phyloP scores from a whole-genome alignment of 1,284 basidiomycete species.

The Puccinia polysora region DNA sequence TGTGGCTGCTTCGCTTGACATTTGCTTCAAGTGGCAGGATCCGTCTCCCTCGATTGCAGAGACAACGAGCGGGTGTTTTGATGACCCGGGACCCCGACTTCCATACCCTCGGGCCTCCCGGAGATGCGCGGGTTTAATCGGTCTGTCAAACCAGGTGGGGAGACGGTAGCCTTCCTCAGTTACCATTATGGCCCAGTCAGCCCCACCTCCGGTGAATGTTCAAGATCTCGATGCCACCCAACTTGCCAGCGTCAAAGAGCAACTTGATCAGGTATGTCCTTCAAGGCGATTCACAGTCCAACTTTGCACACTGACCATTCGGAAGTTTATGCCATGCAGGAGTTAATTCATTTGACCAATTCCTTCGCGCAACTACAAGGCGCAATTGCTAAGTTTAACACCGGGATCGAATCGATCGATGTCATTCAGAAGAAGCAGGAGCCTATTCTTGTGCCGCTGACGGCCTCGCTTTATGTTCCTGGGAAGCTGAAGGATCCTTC shows the following conservation, averaged over 20 bases:
- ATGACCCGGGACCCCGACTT: too few relatives aligned
- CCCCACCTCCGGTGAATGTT: not conserved
- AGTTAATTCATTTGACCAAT: slow-evolving; percentile 82
- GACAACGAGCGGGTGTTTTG: too few relatives aligned
- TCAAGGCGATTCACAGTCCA: not conserved
- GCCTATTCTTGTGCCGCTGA: slow-evolving; percentile 82
- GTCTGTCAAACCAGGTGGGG: too few relatives aligned
- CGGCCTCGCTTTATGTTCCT: slow-evolving; percentile 89
- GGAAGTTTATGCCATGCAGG: slow-evolving; percentile 58
- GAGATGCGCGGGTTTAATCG: too few relatives aligned
- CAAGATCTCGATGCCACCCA: slow-evolving; percentile 39
- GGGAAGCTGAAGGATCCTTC: slow-evolving; percentile 78
- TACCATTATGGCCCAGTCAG: slow-evolving; percentile 29
- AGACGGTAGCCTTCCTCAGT: too few relatives aligned
- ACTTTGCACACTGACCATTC: not conserved
- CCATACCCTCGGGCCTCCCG: too few relatives aligned
- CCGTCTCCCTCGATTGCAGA: too few relatives aligned
- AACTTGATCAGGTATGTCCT: slow-evolving; percentile 40
- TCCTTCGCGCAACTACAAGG: slow-evolving; percentile 89
- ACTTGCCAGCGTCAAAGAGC: slow-evolving; percentile 35
- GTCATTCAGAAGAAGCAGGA: slow-evolving; percentile 67
- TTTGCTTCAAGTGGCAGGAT: too few relatives aligned
- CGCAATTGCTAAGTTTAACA: slow-evolving; percentile 85
- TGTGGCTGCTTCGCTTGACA: too few relatives aligned
- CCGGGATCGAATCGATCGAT: slow-evolving; percentile 76